These are phyloP conservation scores for Calonectria pseudoturangicola DNA, from an alignment of 2,329 filamentous ascomycete genomes.

Conservation along the genomic window DNA sequence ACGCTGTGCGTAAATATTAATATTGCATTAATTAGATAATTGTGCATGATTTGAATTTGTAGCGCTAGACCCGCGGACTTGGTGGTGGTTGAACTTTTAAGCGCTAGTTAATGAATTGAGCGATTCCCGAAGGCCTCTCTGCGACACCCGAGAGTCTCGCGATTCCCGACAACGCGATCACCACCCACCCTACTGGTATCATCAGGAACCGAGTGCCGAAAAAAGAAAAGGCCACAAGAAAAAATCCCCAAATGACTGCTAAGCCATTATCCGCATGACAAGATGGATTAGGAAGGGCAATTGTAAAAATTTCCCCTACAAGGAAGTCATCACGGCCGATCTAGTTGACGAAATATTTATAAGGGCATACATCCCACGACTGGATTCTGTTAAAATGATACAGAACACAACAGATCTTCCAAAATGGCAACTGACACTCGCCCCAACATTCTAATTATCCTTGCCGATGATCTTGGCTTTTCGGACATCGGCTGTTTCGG, in stretches of 20 bases:
- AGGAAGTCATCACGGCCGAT: too few species aligned
- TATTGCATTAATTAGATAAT: neutral
- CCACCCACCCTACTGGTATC: neutral
- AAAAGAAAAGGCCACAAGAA: neutral
- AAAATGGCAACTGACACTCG: conserved; percentile 2
- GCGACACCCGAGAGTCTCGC: conserved; percentile 2
- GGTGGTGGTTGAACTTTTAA: too few species aligned
- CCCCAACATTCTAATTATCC: conserved; percentile 55
- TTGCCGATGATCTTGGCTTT: conserved; percentile 56
- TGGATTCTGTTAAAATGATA: neutral
- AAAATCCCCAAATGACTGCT: too few species aligned
- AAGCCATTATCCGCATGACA: neutral
- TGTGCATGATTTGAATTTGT: neutral
- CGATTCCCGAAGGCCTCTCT: neutral
- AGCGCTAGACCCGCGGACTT: too few species aligned
- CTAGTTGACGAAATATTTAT: neutral
- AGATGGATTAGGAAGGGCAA: too few species aligned
- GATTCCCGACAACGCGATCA: neutral
- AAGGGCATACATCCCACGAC: neutral
- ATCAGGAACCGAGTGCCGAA: neutral
- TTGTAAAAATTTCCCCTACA: neutral
- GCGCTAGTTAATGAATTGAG: neutral
- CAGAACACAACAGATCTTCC: neutral
- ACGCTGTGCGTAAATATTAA: too few species aligned
- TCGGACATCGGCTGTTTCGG: conserved; percentile 64